Evolutionary conservation across 129 eudicot species (phyloP).

Genomic region (Heracleum sosnowskyi): DNA sequence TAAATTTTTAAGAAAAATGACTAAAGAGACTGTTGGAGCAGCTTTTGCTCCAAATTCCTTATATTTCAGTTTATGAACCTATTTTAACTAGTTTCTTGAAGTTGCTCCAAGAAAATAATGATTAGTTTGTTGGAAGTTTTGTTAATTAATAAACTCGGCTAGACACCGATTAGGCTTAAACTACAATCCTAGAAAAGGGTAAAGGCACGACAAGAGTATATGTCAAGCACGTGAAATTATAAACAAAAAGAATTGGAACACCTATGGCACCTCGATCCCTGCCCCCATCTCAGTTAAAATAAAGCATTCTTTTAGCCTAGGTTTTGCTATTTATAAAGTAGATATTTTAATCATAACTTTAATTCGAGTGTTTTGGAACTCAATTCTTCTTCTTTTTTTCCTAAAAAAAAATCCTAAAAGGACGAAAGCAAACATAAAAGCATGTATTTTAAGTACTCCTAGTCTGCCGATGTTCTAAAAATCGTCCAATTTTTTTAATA

Average conservation of each 20-base stretch:
- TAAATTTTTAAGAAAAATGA: too few relatives aligned
- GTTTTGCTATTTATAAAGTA: too few relatives aligned
- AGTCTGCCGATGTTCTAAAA: too few relatives aligned
- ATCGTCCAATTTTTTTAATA: too few relatives aligned
- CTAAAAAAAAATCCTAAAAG: too few relatives aligned
- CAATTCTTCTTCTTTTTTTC: too few relatives aligned
- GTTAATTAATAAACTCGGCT: not conserved
- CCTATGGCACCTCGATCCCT: not conserved
- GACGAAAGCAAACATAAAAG: not conserved
- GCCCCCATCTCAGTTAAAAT: not conserved
- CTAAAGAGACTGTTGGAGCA: too few relatives aligned
- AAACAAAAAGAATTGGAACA: not conserved
- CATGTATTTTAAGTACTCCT: too few relatives aligned
- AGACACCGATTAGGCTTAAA: not conserved
- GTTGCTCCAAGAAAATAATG: too few relatives aligned
- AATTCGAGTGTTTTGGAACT: not conserved
- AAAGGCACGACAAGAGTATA: not conserved
- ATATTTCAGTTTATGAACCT: too few relatives aligned
- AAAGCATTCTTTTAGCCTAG: not conserved
- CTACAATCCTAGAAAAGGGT: not conserved
- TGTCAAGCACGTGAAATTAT: conserved; percentile 5
- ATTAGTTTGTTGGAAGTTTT: not conserved
- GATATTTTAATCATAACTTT: not conserved
- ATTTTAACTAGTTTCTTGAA: too few relatives aligned
- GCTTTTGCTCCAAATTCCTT: too few relatives aligned